phyloP scores from a whole-genome alignment of 2,329 filamentous ascomycete species.

The Epichloe bromicola region DNA sequence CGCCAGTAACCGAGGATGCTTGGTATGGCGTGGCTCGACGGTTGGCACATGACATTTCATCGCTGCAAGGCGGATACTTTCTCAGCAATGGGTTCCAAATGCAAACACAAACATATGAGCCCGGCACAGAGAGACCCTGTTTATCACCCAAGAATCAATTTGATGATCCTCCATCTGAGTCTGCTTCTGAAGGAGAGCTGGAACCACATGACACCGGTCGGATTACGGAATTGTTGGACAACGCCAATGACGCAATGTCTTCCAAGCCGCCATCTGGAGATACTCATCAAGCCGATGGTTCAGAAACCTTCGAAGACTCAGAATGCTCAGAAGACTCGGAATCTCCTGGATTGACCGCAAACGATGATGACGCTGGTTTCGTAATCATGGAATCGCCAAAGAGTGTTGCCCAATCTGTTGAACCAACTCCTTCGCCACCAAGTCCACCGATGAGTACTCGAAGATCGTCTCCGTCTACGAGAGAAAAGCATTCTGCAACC shows the following conservation, averaged over 20 bases:
- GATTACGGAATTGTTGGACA: constrained; percentile 3
- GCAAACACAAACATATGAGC: not conserved
- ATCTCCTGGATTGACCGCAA: not conserved
- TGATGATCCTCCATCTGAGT: not conserved
- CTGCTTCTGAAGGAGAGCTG: not conserved
- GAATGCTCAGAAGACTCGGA: not conserved
- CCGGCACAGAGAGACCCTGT: not conserved
- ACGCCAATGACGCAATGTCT: not conserved
- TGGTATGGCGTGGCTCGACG: constrained; percentile 7
- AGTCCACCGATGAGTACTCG: constrained; percentile 1
- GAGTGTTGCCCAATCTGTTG: not conserved
- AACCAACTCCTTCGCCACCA: constrained; percentile 3
- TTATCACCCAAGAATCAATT: not conserved
- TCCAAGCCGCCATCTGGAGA: not conserved
- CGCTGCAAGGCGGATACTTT: constrained; percentile 5
- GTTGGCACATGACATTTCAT: constrained; percentile 6
- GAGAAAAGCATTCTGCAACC: not conserved
- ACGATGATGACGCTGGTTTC: constrained; percentile 3
- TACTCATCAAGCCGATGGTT: not conserved
- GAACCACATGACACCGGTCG: not conserved
- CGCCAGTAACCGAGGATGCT: constrained; percentile 9
- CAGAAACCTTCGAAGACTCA: not conserved
- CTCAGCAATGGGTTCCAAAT: constrained; percentile 2
- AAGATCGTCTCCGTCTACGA: not conserved
- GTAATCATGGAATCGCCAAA: constrained; percentile 1